Evolutionary conservation across 2,329 filamentous ascomycete species (phyloP), one percentile per base, ranked within the genome.

Genomic region (Fusarium napiforme): DNA sequence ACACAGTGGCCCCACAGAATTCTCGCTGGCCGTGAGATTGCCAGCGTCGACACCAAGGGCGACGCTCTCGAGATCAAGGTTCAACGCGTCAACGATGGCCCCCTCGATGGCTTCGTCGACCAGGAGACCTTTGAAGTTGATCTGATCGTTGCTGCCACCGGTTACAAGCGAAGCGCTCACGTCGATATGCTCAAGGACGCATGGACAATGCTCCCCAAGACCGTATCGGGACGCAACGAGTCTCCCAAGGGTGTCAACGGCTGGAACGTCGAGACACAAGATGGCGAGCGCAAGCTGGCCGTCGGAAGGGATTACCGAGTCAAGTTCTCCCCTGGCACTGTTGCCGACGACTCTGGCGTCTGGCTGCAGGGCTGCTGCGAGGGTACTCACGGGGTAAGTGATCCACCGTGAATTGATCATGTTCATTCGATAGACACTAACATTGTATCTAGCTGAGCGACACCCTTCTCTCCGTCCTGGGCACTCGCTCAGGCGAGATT

Each of bases 311-410:
- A 98, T 81, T 98, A 98, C 82, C 88, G 88, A 58, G 89, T 98
- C 55, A 85, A 91, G 66, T 94, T 97, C 79, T 87, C 89, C 55
- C 84, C 88, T 4, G 91, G 89, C 36, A 87, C 88, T 53, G 92
- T 98, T 39, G 88, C 90, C n/a, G 80, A 87, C 1, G 90, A 91
- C 49, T 92, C 94, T 19, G 95, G 95, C 7, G 87, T 98, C 66
- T 98, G 93, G 92, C 86, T 98, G 77, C 96, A 98, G 82, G 96
- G 96, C 37, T 98, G 95, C 84, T 97, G 95, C 81, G 95, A 98
- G 85, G 90, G 88, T 70, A 97, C 95, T 39, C 96, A 98, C 82
- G 96, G 96, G 67, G 93, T 96, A 88, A 90, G 93, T 91, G 64
- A 57, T 56, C 32, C 28, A 30, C 23, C 57, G 26, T 62, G 12